Base-by-base conservation (phyloP, 768 basidiomycete species). In the Agaricus subrufescens region DNA sequence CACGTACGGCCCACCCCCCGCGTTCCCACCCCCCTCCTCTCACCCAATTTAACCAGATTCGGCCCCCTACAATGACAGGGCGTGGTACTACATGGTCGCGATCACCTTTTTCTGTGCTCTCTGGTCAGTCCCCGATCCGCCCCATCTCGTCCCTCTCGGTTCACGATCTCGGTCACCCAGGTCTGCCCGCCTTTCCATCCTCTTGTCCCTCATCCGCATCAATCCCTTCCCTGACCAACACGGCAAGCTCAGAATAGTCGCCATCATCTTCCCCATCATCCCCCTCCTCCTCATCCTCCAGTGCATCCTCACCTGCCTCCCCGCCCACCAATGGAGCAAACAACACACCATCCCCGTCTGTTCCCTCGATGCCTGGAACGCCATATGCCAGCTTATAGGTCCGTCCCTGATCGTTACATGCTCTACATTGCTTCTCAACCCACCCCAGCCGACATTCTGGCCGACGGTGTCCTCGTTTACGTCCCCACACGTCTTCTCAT, bases 141-240 rank as follows among this genome's bases (percentile, higher is more conserved):
- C 10, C 40, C 43, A n/a, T 45, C 25, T 44, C 19, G 9, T 23
- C 15, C n/a, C 26, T 26, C 12, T 12, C 19, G 30, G 39, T 25
- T n/a, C 38, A 39, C n/a, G n/a, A 25, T 9, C 43, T 47, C 29
- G 19, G 19, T 11, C 15, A 46, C 31, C 10, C 50, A 78, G 78
- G 76, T 71, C 67, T 38, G 69, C 81, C 2, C 74, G 81, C 19
- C 66, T 80, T n/a, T 75, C 79, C 26, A 81, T 82, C 44, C 66
- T 83, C 6, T 79, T 79, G 66, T 81, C 80, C 5, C 72, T 83
- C 57, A 75, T 82, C 51, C 78, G 82, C 38, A 72, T 82, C 61
- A 76, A 78, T 51, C 75, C 77, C 9, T 54, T 54, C 19, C 53
- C 53, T 6, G 46, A 39, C 39, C 31, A 48, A 10, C 53, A 39